Evolutionary conservation across 148 eudicot species (phyloP).

Genomic region (Euryodendron excelsum): DNA sequence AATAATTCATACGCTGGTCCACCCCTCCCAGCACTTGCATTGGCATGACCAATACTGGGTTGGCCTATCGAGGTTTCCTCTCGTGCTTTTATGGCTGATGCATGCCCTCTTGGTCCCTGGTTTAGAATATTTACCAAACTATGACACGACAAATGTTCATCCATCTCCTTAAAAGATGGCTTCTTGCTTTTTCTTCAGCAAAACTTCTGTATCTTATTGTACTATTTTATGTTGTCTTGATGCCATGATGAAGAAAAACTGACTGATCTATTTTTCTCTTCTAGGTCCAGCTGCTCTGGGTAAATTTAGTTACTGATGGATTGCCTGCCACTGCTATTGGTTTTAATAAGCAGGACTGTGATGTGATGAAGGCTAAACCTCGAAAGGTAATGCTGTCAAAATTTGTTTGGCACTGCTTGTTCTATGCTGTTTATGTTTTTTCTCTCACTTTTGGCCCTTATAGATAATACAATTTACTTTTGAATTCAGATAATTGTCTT

Average conservation of each 20-base stretch:
- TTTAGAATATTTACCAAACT: not conserved
- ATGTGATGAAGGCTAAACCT: conserved; percentile 98
- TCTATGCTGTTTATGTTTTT: not conserved
- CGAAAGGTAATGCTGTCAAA: conserved; percentile 61
- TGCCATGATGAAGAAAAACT: not conserved
- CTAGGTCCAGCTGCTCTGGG: conserved; percentile 99
- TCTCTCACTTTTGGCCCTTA: not conserved
- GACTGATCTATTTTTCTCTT: not conserved
- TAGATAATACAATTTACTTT: not conserved
- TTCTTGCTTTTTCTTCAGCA: not conserved
- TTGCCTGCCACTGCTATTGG: conserved; percentile 99
- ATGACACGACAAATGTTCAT: not conserved
- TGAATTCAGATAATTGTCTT: not conserved
- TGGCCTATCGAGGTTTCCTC: not conserved
- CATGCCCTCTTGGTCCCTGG: not conserved
- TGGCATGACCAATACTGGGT: not conserved
- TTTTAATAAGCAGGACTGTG: conserved; percentile 94
- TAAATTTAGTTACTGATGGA: conserved; percentile 97
- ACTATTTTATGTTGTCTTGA: not conserved
- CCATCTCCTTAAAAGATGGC: not conserved
- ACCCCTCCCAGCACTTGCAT: not conserved
- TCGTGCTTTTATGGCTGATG: not conserved
- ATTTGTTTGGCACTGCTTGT: not conserved
- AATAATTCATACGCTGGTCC: not conserved
- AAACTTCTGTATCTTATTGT: not conserved